phyloP scores from a whole-genome alignment of 345 rosid species.

The Pugionium cornutum region DNA sequence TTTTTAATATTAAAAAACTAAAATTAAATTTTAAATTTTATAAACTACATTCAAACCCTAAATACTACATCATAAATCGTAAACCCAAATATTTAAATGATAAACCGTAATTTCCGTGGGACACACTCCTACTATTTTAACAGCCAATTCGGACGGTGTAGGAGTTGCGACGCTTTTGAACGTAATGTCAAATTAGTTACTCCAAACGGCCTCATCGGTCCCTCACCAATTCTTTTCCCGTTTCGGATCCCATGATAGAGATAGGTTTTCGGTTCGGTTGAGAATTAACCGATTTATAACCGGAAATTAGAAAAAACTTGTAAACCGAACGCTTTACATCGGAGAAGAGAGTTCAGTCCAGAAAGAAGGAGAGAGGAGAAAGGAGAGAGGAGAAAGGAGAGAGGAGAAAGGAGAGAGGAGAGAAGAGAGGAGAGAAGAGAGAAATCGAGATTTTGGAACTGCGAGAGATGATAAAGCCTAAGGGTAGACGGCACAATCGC shows the following conservation, averaged over 20 bases:
- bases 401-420: no score
- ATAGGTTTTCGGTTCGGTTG: constrained; percentile 19
- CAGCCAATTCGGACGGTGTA: constrained; percentile 23
- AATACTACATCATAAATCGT: no score
- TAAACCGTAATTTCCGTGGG: constrained; percentile 17
- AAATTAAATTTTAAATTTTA: no score
- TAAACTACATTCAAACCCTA: no score
- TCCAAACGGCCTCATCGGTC: constrained; percentile 22
- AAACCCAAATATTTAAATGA: no score
- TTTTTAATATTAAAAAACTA: no score
- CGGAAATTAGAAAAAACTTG: not conserved
- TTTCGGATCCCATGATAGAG: constrained; percentile 12
- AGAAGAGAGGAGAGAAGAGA: not conserved
- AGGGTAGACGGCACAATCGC: constrained; percentile 50
- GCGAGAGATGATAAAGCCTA: constrained; percentile 53
- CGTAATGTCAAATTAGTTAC: constrained; percentile 32
- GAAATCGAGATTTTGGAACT: not conserved
- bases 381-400: not conserved
- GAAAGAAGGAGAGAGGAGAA: not conserved
- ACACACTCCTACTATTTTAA: constrained; percentile 21
- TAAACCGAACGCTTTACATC: constrained; percentile 1
- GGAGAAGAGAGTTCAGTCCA: constrained; percentile 15
- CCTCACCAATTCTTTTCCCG: not conserved
- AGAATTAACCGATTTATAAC: constrained; percentile 5
- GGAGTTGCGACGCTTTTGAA: constrained; percentile 13